Evolutionary conservation across 192 early-diverging fungal species (phyloP), one percentile per base, ranked within the genome.

Genomic region (Allomyces arbusculus): DNA sequence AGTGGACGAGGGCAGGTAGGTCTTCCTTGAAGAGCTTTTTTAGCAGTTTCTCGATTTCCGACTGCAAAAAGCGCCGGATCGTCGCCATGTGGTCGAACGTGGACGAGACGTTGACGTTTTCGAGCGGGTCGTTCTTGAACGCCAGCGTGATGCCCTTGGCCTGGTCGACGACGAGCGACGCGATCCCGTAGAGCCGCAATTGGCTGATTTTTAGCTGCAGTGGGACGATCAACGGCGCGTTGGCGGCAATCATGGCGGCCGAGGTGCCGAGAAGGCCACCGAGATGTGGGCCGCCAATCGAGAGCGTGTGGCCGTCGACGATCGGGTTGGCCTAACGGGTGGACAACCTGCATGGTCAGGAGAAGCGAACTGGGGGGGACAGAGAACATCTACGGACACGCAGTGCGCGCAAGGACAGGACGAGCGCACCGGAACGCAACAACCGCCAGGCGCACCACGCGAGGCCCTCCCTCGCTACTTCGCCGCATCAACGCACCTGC

Each of bases 111-210:
- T 89, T 82, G 11, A 99, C 87, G 0, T 84, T 87, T 61, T 97
- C 94, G 24, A 99, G 72, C 12, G 96, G 95, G 69, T 97, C 95
- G 70, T 92, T 97, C 70, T 96, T 94, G 70, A 99, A 97, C 20
- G 91, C 92, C 62, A 99, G 79, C 0, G 95, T 97, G 24, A 97
- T 86, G 24, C 96, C 96, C 70, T 89, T 90, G 62, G 86, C 78
- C 73, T 95, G 90, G 68, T 92, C 92, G 1, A 99, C 90, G 0
- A 92, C 95, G 23, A 99, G 77, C 6, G 92, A 91, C 24, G 94
- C 82, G 63, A 97, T 94, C 0, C 95, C 96, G 19, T 88, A 78
- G 19, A 99, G 73, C 63, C 88, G 84, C 8, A 99, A 79, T 44
- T 91, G 87, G 65, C 85, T 87, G 40, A 99, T 93, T 62, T 89